phyloP scores from a whole-genome alignment of 768 basidiomycete genomes.

The Collybiopsis confluens region DNA sequence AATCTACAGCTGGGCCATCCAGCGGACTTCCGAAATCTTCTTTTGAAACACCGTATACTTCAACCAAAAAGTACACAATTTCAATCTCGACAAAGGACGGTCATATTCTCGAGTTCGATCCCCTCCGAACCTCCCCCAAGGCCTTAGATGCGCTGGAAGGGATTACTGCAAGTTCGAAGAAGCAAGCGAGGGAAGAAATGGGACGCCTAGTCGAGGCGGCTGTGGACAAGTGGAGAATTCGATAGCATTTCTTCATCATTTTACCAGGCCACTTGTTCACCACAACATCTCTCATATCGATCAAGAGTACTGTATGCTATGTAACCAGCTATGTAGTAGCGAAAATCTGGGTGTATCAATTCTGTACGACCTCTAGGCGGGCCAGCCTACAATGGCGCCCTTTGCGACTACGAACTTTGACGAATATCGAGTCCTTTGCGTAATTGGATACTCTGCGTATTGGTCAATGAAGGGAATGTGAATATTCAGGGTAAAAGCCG shows the following conservation, averaged over 20 bases:
- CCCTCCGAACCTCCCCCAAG: slow-evolving; percentile 66
- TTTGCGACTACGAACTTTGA: slow-evolving; percentile 63
- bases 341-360: background rate
- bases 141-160: slow-evolving; percentile 74
- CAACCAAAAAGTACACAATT: slow-evolving; percentile 15
- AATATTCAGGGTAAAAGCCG: slow-evolving; percentile 4
- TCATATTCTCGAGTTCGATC: slow-evolving; percentile 81
- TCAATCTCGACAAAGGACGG: slow-evolving; percentile 76
- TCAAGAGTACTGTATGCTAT: background rate
- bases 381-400: slow-evolving; percentile 53
- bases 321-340: background rate
- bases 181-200: slow-evolving; percentile 77
- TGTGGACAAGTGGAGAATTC: slow-evolving; percentile 73
- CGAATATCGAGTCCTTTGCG: slow-evolving; percentile 30
- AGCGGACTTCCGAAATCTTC: slow-evolving; percentile 1
- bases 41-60: slow-evolving; percentile 6
- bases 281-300: background rate
- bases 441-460: background rate
- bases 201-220: slow-evolving; percentile 65
- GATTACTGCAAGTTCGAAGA: slow-evolving; percentile 78
- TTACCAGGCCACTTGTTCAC: slow-evolving; percentile 5
- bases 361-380: slow-evolving; percentile 1
- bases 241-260: slow-evolving; percentile 16
- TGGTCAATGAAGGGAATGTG: background rate
- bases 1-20: slow-evolving; percentile 3